Conservation (phyloP, 345 rosid species). For the Arabidopsis suecica region DNA sequence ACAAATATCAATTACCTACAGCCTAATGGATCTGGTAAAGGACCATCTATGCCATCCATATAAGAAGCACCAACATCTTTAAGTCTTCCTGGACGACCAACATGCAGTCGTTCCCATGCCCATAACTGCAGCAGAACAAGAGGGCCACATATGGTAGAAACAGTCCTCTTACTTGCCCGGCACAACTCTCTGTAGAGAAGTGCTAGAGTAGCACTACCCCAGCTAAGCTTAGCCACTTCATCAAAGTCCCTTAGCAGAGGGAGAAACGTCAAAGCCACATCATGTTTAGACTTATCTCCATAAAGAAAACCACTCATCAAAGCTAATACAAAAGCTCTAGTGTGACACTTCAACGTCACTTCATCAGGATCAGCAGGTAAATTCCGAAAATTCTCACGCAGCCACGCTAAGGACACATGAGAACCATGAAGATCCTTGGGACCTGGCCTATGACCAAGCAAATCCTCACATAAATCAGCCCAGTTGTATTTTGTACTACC, state of each 20-base stretch:
- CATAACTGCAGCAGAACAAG: slow-evolving; percentile 50
- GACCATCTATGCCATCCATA: slow-evolving; percentile 49
- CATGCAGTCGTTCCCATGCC: slow-evolving; percentile 51
- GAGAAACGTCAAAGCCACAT: slow-evolving; percentile 49
- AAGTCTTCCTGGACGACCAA: slow-evolving; percentile 51
- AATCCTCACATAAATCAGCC: slow-evolving; percentile 50
- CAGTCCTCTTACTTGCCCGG: slow-evolving; percentile 50
- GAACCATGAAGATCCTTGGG: slow-evolving; percentile 48
- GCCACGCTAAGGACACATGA: slow-evolving; percentile 47
- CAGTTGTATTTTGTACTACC: slow-evolving; percentile 49
- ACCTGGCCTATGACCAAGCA: slow-evolving; percentile 49
- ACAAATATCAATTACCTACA: slow-evolving; percentile 44
- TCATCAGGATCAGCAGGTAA: slow-evolving; percentile 45
- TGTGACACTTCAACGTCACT: slow-evolving; percentile 42
- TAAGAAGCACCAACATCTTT: slow-evolving; percentile 46
- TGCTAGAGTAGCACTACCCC: slow-evolving; percentile 51
- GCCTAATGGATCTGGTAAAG: slow-evolving; percentile 51
- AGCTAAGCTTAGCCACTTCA: slow-evolving; percentile 46
- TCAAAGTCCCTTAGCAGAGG: slow-evolving; percentile 44
- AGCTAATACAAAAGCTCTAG: slow-evolving; percentile 47
- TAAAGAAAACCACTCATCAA: slow-evolving; percentile 51
- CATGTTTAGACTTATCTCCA: slow-evolving; percentile 50
- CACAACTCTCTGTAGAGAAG: slow-evolving; percentile 51
- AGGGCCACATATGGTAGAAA: slow-evolving; percentile 50
- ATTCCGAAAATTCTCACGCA: slow-evolving; percentile 46